Evolutionary conservation across 2,329 filamentous ascomycete species (phyloP), one percentile per base, ranked within the genome.

Genomic region (Talaromyces sp.): DNA sequence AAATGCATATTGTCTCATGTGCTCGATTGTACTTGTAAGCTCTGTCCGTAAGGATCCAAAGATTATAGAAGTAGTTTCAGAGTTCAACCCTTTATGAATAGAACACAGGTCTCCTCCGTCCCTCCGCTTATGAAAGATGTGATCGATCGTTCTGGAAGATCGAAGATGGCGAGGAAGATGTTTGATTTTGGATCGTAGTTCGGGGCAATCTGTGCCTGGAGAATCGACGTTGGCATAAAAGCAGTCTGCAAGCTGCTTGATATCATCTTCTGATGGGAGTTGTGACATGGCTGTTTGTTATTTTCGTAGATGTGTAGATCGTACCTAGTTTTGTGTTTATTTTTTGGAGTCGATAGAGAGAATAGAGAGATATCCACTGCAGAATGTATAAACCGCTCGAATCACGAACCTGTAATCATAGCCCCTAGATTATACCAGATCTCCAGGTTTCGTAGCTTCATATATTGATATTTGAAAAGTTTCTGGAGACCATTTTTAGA

Each of bases 41-140:
- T 59, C 36, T 19, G 33, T 43, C 9, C 46, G n/a, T 9, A 59
- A 15, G 11, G 43, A 51, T 7, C 50, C 43, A 25, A 59, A 59
- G 5, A 59, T 40, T 7, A 10, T 7, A 1, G 53, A 56, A 1
- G 48, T 37, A 22, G 25, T 5, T 10, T 22, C 9, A 22, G 36
- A 17, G 19, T 46, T 15, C 8, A 58, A 21, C 7, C 21, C 31
- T 2, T 28, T 45, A n/a, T 58, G 57, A 8, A 43, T 25, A 28
- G 17, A 36, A 17, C 56, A 58, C 3, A 35, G 25, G 4, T 4
- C 3, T 28, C 25, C 25, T 3, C 25, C 25, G n/a, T 31, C 5
- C 25, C 4, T 25, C 10, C 15, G 33, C 17, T 48, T 48, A 28
- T 21, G n/a, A 25, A 48, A 28, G 19, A 50, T 19, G 1, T 48